Evolutionary conservation across 306 rosid genomes (phyloP).

Genomic region (Boehmeria nivea): DNA sequence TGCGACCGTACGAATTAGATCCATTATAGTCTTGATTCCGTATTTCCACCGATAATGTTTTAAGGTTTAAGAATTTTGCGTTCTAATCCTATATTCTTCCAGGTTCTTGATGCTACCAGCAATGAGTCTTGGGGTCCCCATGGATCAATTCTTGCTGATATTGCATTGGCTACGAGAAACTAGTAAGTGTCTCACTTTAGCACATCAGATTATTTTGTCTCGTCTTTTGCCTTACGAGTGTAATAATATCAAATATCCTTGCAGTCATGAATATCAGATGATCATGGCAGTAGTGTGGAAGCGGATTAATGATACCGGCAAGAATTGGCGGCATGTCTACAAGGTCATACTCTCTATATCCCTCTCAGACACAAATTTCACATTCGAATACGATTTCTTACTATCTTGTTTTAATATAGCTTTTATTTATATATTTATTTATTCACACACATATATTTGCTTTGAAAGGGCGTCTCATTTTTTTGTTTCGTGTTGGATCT

Average conservation of each 20-base stretch:
- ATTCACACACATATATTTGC: too few species aligned
- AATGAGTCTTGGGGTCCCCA: conserved; percentile 99
- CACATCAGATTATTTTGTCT: not conserved
- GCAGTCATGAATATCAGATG: conserved; percentile 97
- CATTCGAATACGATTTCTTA: too few species aligned
- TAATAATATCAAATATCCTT: conserved; percentile 22
- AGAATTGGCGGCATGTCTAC: conserved; percentile 99
- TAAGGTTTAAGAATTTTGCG: not conserved
- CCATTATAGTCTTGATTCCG: too few species aligned
- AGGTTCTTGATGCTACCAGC: conserved; percentile 99
- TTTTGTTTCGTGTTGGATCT: conserved; percentile 7
- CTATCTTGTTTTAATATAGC: too few species aligned
- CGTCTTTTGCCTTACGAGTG: too few species aligned
- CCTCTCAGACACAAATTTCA: too few species aligned
- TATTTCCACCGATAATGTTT: not conserved
- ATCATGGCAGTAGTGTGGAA: conserved; percentile 92
- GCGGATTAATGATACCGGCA: conserved; percentile 95
- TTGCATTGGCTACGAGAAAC: conserved; percentile 85
- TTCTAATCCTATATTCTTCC: conserved; percentile 8
- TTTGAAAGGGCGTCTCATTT: too few species aligned
- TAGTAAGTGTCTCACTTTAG: conserved; percentile 50
- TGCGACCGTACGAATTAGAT: too few species aligned
- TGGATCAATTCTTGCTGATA: conserved; percentile 94
- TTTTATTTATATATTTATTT: too few species aligned
- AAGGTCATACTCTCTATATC: conserved; percentile 46